Percentiles rank a stretch among this genome's conserved stretches.
These are phyloP conservation scores for Danielia oregonensis DNA, from an alignment of 805 yeast species.

Conservation along the genomic window DNA sequence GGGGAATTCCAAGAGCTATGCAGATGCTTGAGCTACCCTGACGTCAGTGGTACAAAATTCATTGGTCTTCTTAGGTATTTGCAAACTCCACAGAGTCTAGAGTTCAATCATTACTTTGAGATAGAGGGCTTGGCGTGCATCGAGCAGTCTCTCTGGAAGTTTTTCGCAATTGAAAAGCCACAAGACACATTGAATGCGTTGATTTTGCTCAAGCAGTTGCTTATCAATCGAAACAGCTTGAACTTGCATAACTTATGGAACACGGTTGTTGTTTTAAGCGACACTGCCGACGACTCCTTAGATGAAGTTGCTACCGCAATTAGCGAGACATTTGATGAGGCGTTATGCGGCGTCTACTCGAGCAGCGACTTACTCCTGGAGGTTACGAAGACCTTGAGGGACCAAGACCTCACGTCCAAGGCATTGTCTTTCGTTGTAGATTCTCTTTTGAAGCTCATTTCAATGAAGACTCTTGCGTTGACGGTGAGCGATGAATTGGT, in stretches of 20 bases:
- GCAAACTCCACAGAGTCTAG: slow-evolving; percentile 12
- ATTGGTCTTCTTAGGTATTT: slow-evolving; percentile 14
- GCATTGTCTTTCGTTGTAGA: slow-evolving; percentile 20
- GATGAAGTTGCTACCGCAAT: slow-evolving; percentile 23
- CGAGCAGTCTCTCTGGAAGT: slow-evolving; percentile 20
- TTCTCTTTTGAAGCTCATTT: slow-evolving; percentile 24
- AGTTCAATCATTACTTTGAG: slow-evolving; percentile 15
- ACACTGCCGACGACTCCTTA: slow-evolving; percentile 4
- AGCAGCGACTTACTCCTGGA: slow-evolving; percentile 17
- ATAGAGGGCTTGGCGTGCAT: slow-evolving; percentile 13
- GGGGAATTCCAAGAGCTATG: slow-evolving; percentile 18
- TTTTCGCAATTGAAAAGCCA: slow-evolving; percentile 9
- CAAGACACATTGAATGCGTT: slow-evolving; percentile 25
- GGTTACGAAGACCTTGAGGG: slow-evolving; percentile 15
- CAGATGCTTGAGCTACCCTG: slow-evolving; percentile 6
- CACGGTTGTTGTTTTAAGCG: slow-evolving; percentile 17
- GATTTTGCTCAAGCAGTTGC: slow-evolving; percentile 32
- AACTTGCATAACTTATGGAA: slow-evolving; percentile 22
- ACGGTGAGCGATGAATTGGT: slow-evolving; percentile 17
- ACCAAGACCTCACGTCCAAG: slow-evolving; percentile 1
- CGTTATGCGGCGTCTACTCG: slow-evolving; percentile 23
- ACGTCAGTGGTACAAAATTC: slow-evolving; percentile 12
- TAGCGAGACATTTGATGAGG: slow-evolving; percentile 29
- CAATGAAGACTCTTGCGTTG: slow-evolving; percentile 15
- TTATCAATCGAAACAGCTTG: slow-evolving; percentile 23